Percentiles rank a stretch among this genome's conserved stretches.
These are phyloP conservation scores for Sporothrix euskadiensis DNA, from an alignment of 2,329 filamentous ascomycete species.

Conservation along the genomic window DNA sequence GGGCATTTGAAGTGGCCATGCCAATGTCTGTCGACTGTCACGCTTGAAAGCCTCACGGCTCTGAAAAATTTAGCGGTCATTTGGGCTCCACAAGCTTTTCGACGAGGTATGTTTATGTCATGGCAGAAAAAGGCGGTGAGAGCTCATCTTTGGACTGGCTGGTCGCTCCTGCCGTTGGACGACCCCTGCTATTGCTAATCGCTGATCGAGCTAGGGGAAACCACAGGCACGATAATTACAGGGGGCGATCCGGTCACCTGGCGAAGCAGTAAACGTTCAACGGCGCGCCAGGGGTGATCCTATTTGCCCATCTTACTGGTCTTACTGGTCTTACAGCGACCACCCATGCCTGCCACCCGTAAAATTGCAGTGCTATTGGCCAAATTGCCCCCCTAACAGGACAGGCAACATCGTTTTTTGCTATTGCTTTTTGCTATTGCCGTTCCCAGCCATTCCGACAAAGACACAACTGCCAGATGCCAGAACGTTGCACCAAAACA, in stretches of 20 bases:
- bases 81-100: neutral
- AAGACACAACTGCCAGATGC: neutral
- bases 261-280: neutral
- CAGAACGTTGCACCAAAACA: neutral
- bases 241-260: slow-evolving; percentile 15
- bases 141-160: neutral
- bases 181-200: neutral
- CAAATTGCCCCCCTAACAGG: neutral
- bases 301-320: neutral
- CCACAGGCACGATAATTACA: neutral
- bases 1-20: neutral
- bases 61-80: neutral
- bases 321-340: neutral
- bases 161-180: neutral
- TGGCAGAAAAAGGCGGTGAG: slow-evolving; percentile 30
- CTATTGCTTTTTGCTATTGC: neutral
- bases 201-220: neutral
- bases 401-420: neutral
- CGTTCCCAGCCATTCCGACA: slow-evolving; percentile 17
- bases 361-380: neutral
- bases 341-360: neutral
- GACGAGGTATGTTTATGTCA: slow-evolving; percentile 1
- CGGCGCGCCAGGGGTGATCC: neutral
- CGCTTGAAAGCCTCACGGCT: neutral
- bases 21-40: neutral